Base-by-base conservation (phyloP, 257 asterid genomes). In the Gentiana dahurica region DNA sequence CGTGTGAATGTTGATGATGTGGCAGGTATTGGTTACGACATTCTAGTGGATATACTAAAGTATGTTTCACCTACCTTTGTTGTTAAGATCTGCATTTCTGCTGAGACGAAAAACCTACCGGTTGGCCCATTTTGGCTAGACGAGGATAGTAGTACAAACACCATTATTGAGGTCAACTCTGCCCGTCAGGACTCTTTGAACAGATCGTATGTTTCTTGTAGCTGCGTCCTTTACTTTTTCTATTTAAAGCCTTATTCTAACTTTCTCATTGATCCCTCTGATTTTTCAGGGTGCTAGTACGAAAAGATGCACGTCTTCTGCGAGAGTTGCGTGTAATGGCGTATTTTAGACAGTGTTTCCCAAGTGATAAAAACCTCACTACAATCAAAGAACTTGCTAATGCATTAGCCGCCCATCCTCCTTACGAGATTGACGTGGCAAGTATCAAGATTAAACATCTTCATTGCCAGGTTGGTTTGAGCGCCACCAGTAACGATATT, bases 271-370 rank as follows among this genome's bases (percentile, higher is more conserved):
- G 24, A 24, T 24, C 24, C 24, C 24, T 24, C 24, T 24, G 24
- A 24, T 24, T 24, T 55, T 62, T 53, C 66, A 91, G 98, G 79
- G 71, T 77, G 54, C 72, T 79, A 66, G 73, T 80, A 15, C 84
- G 66, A 68, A 87, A 81, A 60, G 81, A 87, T 77, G 81, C 94
- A 15, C 78, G 63, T 37, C 76, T 76, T 71, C 55, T 81, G 47
- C 80, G 98, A 55, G 94, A 87, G 69, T 54, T 87, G 51, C 92
- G 88, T 58, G 54, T 78, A 33, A 85, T 87, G 81, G 87, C 93
- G 57, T 91, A 91, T 81, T 91, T 91, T 69, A 80, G 89, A 65
- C 98, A 87, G 57, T 87, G 95, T 73, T 87, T 91, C 68, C 82
- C 93, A 8, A 78, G 80, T 71, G 81, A 80, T 50, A 53, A 51